Percentiles rank a stretch among this genome's conserved stretches.
phyloP scores from a whole-genome alignment of 2,329 filamentous ascomycete species.

The Nothomitra cinnamomea region DNA sequence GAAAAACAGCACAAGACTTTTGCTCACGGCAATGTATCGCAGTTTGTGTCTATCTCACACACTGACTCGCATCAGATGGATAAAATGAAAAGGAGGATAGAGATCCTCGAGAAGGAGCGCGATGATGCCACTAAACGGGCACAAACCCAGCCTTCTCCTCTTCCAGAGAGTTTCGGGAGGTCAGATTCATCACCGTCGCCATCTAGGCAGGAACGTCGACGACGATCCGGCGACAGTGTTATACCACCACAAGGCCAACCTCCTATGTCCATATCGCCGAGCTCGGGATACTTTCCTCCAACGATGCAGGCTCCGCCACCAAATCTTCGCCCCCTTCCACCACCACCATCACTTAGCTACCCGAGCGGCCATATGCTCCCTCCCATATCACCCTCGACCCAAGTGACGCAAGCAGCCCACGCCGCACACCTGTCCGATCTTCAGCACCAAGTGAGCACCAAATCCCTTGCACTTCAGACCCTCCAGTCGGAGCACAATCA shows the following conservation, averaged over 20 bases:
- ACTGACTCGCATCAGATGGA: background rate
- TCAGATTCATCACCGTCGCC: background rate
- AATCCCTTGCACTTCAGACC: slow-evolving; percentile 33
- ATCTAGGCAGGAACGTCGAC: background rate
- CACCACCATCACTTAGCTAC: background rate
- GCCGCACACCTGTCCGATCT: slow-evolving; percentile 29
- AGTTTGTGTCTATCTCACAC: background rate
- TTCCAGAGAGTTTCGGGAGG: background rate
- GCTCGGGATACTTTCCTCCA: slow-evolving; percentile 1
- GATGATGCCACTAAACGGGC: background rate
- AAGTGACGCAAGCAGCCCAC: slow-evolving; percentile 16
- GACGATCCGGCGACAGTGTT: background rate
- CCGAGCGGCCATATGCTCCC: background rate
- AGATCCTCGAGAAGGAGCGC: background rate
- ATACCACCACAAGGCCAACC: background rate
- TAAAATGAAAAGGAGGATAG: background rate
- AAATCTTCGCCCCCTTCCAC: background rate
- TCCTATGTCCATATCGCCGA: background rate
- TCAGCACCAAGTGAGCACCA: slow-evolving; percentile 36
- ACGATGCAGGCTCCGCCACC: slow-evolving; percentile 1
- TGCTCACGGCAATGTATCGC: background rate
- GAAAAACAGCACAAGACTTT: background rate
- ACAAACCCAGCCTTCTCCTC: background rate
- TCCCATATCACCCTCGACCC: background rate
- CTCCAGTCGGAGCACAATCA: slow-evolving; percentile 37